Evolutionary conservation across 2,329 filamentous ascomycete species (phyloP), one percentile per base, ranked within the genome.

Genomic region (Aplosporella prunicola): DNA sequence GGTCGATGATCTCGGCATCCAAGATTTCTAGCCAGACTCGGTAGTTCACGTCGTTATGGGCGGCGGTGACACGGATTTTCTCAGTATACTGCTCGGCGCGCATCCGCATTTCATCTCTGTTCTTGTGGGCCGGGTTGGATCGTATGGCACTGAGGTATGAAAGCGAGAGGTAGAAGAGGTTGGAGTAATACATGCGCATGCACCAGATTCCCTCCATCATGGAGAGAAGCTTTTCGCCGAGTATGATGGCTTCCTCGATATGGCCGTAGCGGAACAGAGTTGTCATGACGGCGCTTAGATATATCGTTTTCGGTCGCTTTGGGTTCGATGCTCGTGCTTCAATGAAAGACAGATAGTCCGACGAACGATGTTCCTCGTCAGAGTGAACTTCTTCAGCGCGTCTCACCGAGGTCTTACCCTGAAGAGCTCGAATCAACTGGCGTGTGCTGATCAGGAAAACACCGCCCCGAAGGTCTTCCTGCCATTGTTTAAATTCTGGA

Each of bases 401-500:
- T 9, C 62, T 57, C 3, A 60, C 59, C 9, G 59, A 58, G 0
- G 83, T 88, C 56, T 86, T 88, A 37, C 83, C 83, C 53, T 86
- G 80, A 14, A 88, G 60, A 15, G 83, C 80, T 32, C 80, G 73
- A 34, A 71, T 73, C 16, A 74, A 69, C 52, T 88, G 82, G 33
- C 79, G 66, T 3, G 80, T 67, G 3, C 73, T 70, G 42, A 82
- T 73, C 5, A 88, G 62, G 35, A 86, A 64, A 0, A 76, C 76
- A 2, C 83, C 83, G 11, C 83, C 83, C 41, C 81, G 70, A 1
- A 80, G 71, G 48, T 87, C 82, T 29, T 70, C 64, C 31, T 77
- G 66, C 82, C 82, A 88, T 33, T 80, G 76, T 2, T 75, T 74
- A 41, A 84, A 74, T 45, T 87, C 82, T 43, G 86, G 74, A 43